Conservation (phyloP, 768 basidiomycete species). For the Trametes maxima region DNA sequence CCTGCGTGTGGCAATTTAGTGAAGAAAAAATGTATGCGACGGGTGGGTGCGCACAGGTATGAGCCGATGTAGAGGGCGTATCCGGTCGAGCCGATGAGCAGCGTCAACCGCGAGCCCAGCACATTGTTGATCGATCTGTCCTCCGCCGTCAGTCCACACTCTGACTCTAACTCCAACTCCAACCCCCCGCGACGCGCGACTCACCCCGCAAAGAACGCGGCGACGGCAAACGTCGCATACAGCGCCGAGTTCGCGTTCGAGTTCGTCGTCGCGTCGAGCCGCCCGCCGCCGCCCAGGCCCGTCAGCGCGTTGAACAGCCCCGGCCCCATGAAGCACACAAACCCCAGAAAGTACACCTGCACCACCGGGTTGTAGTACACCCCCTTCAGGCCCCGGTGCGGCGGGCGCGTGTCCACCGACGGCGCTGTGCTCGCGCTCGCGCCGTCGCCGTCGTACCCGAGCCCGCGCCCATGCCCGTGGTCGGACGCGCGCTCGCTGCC, state of each 20-base stretch:
- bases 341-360: constrained; percentile 64
- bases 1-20: constrained; percentile 37
- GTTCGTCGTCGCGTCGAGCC: constrained; percentile 62
- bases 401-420: constrained; percentile 40
- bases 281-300: constrained; percentile 80
- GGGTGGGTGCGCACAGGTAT: constrained; percentile 62
- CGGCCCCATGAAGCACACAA: constrained; percentile 61
- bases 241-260: constrained; percentile 72
- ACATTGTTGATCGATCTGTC: constrained; percentile 76
- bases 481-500: constrained; percentile 6
- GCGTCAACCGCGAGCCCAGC: constrained; percentile 73
- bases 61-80: constrained; percentile 78
- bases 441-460: constrained; percentile 5
- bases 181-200: constrained; percentile 18
- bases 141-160: neutral
- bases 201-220: constrained; percentile 74
- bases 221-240: constrained; percentile 64
- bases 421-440: constrained; percentile 11
- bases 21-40: neutral
- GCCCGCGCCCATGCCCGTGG: neutral
- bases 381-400: constrained; percentile 54
- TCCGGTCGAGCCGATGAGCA: constrained; percentile 72
- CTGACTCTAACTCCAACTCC: neutral
- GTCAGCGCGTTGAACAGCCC: constrained; percentile 82
- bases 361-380: constrained; percentile 61